phyloP scores from a whole-genome alignment of 768 basidiomycete genomes.

The Holtermannia corniformis region DNA sequence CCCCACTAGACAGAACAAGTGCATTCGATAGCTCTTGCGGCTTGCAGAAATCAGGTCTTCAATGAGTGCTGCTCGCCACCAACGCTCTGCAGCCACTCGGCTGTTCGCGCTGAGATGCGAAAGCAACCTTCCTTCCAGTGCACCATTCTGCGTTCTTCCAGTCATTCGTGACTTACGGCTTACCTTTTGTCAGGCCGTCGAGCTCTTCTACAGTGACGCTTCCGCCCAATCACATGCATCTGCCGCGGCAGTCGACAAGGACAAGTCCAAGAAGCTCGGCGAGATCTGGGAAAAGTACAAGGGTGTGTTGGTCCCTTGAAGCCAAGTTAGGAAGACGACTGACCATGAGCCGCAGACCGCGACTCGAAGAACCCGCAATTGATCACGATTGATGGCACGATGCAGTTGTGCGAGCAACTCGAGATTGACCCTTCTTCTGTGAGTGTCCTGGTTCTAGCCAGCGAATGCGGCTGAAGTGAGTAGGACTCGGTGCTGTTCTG shows the following conservation, averaged over 20 bases:
- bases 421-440: constrained; percentile 38
- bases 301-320: constrained; percentile 19
- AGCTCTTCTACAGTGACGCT: constrained; percentile 34
- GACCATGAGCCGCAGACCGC: constrained; percentile 1
- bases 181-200: constrained; percentile 24
- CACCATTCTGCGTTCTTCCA: too few species aligned
- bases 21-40: too few species aligned
- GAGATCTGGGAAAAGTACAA: constrained; percentile 41
- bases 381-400: constrained; percentile 40
- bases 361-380: constrained; percentile 26
- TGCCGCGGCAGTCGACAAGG: constrained; percentile 9
- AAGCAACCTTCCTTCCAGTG: too few species aligned
- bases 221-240: constrained; percentile 21
- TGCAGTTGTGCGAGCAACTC: constrained; percentile 36
- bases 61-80: too few species aligned
- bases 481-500: constrained; percentile 41
- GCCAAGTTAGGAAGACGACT: background rate
- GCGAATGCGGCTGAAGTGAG: too few species aligned
- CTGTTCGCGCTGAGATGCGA: too few species aligned
- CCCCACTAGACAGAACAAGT: too few species aligned
- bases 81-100: too few species aligned
- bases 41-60: too few species aligned
- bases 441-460: too few species aligned
- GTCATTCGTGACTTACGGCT: background rate
- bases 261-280: constrained; percentile 36